Conservation (phyloP, 352 stramenopile genomes). For the Phytophthora fragariaefolia region DNA sequence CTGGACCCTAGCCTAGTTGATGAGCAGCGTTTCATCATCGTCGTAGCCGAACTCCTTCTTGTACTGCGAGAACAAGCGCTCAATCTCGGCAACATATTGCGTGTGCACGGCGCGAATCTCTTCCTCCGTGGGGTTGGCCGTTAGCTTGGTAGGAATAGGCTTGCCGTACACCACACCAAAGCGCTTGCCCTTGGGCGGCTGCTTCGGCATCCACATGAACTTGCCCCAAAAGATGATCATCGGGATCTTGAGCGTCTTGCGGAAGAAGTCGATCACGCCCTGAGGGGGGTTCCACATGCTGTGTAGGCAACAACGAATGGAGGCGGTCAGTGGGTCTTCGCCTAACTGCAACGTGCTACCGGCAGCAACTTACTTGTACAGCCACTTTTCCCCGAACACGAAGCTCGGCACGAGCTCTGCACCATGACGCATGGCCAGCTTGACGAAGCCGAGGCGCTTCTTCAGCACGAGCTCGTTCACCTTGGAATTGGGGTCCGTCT, state of each 20-base stretch:
- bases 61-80: constrained; percentile 71
- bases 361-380: constrained; percentile 64
- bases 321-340: no score
- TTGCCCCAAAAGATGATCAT: constrained; percentile 84
- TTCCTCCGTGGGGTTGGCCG: constrained; percentile 64
- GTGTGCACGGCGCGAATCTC: constrained; percentile 60
- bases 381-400: constrained; percentile 83
- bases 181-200: constrained; percentile 60
- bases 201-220: constrained; percentile 80
- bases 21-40: constrained; percentile 73
- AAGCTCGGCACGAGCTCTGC: constrained; percentile 80
- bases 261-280: constrained; percentile 63
- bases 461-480: constrained; percentile 78
- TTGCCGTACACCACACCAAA: constrained; percentile 84
- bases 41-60: constrained; percentile 80
- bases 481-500: constrained; percentile 75
- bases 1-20: constrained; percentile 44
- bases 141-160: constrained; percentile 61
- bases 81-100: constrained; percentile 66
- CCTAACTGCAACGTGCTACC: no score
- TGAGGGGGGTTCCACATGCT: constrained; percentile 77
- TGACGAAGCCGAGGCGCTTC: constrained; percentile 84
- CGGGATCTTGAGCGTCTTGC: constrained; percentile 76
- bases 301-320: no score
- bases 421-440: constrained; percentile 78